A percentile compares a stretch with the other conserved stretches of the same genome.
phyloP scores from a whole-genome alignment of 1,284 basidiomycete species.

The Termitomyces sp. region DNA sequence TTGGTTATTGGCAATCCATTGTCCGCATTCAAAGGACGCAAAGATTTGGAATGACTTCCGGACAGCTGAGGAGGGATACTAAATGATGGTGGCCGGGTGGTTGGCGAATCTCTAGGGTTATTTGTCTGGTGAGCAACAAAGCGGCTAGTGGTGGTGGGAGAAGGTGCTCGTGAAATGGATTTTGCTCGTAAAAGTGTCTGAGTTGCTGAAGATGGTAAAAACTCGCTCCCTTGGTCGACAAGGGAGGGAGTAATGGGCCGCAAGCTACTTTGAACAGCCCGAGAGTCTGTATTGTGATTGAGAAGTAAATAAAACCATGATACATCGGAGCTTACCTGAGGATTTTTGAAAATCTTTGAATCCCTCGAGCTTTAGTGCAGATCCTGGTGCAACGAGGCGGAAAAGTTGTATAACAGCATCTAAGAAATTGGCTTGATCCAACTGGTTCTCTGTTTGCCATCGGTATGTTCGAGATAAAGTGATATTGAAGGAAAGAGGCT shows the following conservation, averaged over 20 bases:
- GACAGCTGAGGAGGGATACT: slow-evolving; percentile 11
- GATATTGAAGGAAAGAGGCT: slow-evolving; percentile 74
- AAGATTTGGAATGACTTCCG: slow-evolving; percentile 14
- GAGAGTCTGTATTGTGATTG: not conserved
- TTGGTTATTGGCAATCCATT: slow-evolving; percentile 1
- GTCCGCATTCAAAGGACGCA: slow-evolving; percentile 20
- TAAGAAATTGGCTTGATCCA: slow-evolving; percentile 73
- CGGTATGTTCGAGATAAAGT: slow-evolving; percentile 82
- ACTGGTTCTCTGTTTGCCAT: slow-evolving; percentile 77
- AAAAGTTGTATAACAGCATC: slow-evolving; percentile 68
- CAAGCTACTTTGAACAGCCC: slow-evolving; percentile 10
- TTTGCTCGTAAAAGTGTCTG: slow-evolving; percentile 17
- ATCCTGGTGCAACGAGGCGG: slow-evolving; percentile 49
- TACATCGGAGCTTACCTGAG: slow-evolving; percentile 26
- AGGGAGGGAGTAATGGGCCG: slow-evolving; percentile 17
- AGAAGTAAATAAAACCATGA: not conserved
- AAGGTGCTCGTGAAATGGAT: slow-evolving; percentile 29
- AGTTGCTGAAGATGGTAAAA: slow-evolving; percentile 7
- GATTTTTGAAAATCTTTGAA: slow-evolving; percentile 37
- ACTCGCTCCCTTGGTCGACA: slow-evolving; percentile 11
- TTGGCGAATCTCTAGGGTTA: slow-evolving; percentile 18
- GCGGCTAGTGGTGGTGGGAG: slow-evolving; percentile 27
- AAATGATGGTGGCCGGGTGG: slow-evolving; percentile 18
- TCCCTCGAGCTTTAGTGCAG: slow-evolving; percentile 51
- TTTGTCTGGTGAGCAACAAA: slow-evolving; percentile 18